These are phyloP conservation scores for Ceratobasidium theobromae DNA, from an alignment of 1,284 basidiomycete genomes.

Conservation along the genomic window DNA sequence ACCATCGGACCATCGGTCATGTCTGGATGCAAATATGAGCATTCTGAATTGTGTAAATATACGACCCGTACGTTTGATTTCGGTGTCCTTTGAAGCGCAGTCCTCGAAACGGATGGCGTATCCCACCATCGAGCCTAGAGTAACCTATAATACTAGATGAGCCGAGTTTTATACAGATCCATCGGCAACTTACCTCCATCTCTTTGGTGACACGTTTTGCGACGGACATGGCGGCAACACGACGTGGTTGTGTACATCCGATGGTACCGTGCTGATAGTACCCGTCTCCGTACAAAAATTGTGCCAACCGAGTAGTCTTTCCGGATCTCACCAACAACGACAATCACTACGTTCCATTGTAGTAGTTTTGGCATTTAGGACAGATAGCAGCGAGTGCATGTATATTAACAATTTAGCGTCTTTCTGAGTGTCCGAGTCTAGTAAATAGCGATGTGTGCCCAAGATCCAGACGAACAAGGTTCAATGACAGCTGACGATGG, in stretches of 20 bases:
- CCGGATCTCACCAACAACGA: slow-evolving; percentile 96
- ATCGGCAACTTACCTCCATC: slow-evolving; percentile 50
- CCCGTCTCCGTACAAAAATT: slow-evolving; percentile 94
- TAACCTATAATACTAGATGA: slow-evolving; percentile 54
- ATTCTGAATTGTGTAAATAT: neutral
- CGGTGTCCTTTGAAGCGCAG: slow-evolving; percentile 87
- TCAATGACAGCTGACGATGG: too few relatives aligned
- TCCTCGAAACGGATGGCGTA: slow-evolving; percentile 99
- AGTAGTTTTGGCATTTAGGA: too few relatives aligned
- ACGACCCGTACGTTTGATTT: slow-evolving; percentile 80
- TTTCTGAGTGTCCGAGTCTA: too few relatives aligned
- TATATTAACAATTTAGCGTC: too few relatives aligned
- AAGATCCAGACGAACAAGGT: too few relatives aligned
- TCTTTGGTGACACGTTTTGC: slow-evolving; percentile 99
- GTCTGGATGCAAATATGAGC: slow-evolving; percentile 51
- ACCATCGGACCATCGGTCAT: slow-evolving; percentile 99
- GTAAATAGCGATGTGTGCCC: too few relatives aligned
- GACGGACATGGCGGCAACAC: slow-evolving; percentile 98
- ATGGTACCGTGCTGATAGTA: slow-evolving; percentile 87
- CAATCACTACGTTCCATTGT: slow-evolving; percentile 80
- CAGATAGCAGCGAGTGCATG: too few relatives aligned
- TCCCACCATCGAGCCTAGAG: slow-evolving; percentile 85
- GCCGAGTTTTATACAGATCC: neutral
- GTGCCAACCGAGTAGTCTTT: slow-evolving; percentile 90
- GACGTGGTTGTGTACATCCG: slow-evolving; percentile 94